Evolutionary conservation across 2,329 filamentous ascomycete genomes (phyloP), one percentile per base, ranked within the genome.

Genomic region (Drechslerella stenobrocha): DNA sequence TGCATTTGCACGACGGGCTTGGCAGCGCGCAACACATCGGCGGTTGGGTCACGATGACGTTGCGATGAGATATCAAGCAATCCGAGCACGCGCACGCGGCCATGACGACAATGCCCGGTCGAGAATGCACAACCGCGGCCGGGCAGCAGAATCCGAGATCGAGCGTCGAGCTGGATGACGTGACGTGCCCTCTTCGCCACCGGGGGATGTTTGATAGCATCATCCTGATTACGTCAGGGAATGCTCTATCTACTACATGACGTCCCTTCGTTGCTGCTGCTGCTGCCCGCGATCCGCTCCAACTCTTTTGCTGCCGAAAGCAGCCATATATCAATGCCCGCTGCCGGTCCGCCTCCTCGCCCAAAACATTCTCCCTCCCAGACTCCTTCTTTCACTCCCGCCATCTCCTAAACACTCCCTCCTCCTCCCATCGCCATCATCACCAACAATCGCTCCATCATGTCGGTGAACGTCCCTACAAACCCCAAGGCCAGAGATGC

Each of bases 401-500:
- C 37, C n/a, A 9, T 7, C 22, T 13, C 24, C 13, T n/a, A 35
- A 28, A 9, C 34, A 52, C 22, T 20, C 6, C 20, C 26, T 46
- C 35, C 35, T n/a, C 13, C 24, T 4, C 26, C 42, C 22, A 42
- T 46, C 15, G 47, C 8, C 18, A 56, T 22, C 18, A 55, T 20
- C 44, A n/a, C 26, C 13, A 26, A 58, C 48, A 37, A 50, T 50
- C 53, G 42, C 40, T 56, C 56, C 53, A 65, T 52, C 47, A 71
- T 64, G 26, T 69, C 60, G 52, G 73, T 74, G 23, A 74, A 73
- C 48, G 58, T 60, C 13, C 73, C 73, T 15, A 61, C 71, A 6
- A 69, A 74, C 52, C 56, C 71, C 8, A 61, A 71, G 35, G 65
- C 55, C 51, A 61, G 71, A 32, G 73, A 73, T 34, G 53, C 59